A percentile compares a stretch with the other conserved stretches of the same genome.
Evolutionary conservation across 2,329 filamentous ascomycete species (phyloP).

Genomic region (Fusarium acutatum): DNA sequence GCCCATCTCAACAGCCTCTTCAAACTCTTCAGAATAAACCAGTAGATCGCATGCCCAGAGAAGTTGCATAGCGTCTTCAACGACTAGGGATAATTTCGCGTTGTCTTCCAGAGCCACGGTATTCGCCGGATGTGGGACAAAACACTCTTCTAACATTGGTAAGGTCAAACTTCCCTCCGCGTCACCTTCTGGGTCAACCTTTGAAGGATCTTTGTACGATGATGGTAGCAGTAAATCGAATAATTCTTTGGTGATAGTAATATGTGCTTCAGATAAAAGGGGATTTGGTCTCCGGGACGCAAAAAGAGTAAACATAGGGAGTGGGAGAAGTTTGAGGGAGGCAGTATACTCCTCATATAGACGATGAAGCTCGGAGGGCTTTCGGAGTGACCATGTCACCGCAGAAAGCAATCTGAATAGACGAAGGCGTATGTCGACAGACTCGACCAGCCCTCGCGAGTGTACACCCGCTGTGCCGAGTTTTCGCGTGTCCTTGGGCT

Average conservation of each 20-base stretch:
- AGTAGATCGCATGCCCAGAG: conserved; percentile 51
- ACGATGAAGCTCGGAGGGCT: conserved; percentile 54
- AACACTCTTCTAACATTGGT: conserved; percentile 64
- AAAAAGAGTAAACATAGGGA: conserved; percentile 66
- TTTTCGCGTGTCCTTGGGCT: conserved; percentile 42
- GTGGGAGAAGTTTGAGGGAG: conserved; percentile 65
- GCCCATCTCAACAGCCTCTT: conserved; percentile 54
- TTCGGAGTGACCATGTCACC: conserved; percentile 56
- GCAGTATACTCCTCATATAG: conserved; percentile 69
- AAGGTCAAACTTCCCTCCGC: conserved; percentile 52
- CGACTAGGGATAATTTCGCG: conserved; percentile 73
- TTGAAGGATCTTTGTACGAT: conserved; percentile 52
- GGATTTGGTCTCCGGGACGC: conserved; percentile 49
- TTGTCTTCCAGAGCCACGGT: conserved; percentile 71
- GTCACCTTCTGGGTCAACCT: conserved; percentile 49
- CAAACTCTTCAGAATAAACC: conserved; percentile 49
- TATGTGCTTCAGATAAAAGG: conserved; percentile 50
- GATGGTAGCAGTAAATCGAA: conserved; percentile 55
- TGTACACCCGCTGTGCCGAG: conserved; percentile 32
- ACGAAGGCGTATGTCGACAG: conserved; percentile 68
- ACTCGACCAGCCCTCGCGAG: conserved; percentile 55
- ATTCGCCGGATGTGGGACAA: conserved; percentile 71
- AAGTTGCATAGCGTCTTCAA: conserved; percentile 71
- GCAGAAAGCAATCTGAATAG: conserved; percentile 66
- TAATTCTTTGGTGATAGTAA: conserved; percentile 57